A percentile compares a stretch with the other conserved stretches of the same genome.
phyloP scores from a whole-genome alignment of 2,329 filamentous ascomycete genomes.

The Fusarium vanettenii region DNA sequence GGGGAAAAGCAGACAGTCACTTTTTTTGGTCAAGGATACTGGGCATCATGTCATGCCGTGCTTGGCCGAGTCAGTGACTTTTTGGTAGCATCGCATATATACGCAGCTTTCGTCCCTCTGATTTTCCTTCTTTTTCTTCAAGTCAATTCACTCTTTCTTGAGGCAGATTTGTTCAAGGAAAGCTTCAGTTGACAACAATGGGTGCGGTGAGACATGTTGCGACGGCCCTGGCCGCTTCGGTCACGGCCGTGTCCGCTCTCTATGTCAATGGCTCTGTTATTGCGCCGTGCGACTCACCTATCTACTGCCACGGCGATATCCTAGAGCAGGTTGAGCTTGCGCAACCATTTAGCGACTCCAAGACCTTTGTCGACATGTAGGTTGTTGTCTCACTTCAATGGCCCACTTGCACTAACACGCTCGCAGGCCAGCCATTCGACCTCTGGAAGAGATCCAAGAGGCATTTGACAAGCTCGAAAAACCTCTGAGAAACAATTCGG shows the following conservation, averaged over 20 bases:
- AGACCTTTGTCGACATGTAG: slow-evolving; percentile 78
- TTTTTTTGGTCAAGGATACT: background rate
- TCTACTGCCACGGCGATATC: slow-evolving; percentile 76
- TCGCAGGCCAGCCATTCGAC: slow-evolving; percentile 67
- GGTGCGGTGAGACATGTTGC: slow-evolving; percentile 39
- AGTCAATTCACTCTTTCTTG: slow-evolving; percentile 8
- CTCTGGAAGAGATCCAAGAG: slow-evolving; percentile 69
- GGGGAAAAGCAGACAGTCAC: background rate
- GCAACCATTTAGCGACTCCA: slow-evolving; percentile 73
- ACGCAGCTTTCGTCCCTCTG: slow-evolving; percentile 3
- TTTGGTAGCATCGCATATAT: slow-evolving; percentile 5
- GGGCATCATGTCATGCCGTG: slow-evolving; percentile 29
- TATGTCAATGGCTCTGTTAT: slow-evolving; percentile 70
- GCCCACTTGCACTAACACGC: slow-evolving; percentile 5
- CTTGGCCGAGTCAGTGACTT: slow-evolving; percentile 22
- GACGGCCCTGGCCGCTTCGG: slow-evolving; percentile 44
- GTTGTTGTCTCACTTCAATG: slow-evolving; percentile 27
- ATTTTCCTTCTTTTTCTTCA: background rate
- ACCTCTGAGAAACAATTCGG: slow-evolving; percentile 72
- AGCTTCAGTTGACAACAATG: slow-evolving; percentile 36
- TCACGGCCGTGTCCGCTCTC: slow-evolving; percentile 55
- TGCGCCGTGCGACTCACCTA: slow-evolving; percentile 74
- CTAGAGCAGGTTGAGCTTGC: slow-evolving; percentile 72
- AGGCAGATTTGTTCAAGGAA: background rate
- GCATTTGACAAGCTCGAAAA: slow-evolving; percentile 70